Evolutionary conservation across 2,329 filamentous ascomycete species (phyloP), one percentile per base, ranked within the genome.

Genomic region (Elsinoe necatrix): DNA sequence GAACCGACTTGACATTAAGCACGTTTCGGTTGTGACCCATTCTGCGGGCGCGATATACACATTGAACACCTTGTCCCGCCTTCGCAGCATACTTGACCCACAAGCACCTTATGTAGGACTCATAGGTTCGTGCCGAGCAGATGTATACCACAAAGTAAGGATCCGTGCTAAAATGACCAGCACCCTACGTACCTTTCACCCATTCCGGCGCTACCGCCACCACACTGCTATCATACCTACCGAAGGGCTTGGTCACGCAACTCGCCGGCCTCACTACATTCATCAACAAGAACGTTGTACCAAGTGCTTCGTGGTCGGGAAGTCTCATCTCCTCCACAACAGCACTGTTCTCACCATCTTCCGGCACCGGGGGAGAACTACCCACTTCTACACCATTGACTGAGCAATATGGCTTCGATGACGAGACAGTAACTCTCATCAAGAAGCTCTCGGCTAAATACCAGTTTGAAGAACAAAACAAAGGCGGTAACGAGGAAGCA

Each of bases 41-140:
- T 71, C 67, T 20, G 69, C 70, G 0, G 75, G 75, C 1, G 72
- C 72, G 0, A 65, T 75, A 1, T 77, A 73, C 57, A 60, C 68
- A 3, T 63, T 77, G 21, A 77, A 77, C 55, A 71, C 73, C 3
- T 62, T 77, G 16, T 61, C 62, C 29, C 60, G 66, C 6, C 63
- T 66, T 29, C 70, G 67, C 4, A 51, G 65, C 4, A 61, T 75
- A 18, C 64, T 75, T 58, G 63, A 63, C 45, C 64, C 58, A 21
- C 64, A 62, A 57, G 61, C 41, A 55, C 65, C 63, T 5, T 73
- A 59, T 62, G 65, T 62, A 41, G 64, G 61, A 5, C 59, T 71
- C 37, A 61, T 68, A n/a, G 62, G 64, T 60, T 47, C 8, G 56
- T 55, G 0, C 14, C 11, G 18, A 25, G 21, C n/a, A 16, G 11